Evolutionary conservation across 2,329 filamentous ascomycete species (phyloP), one percentile per base, ranked within the genome.

Genomic region (Epichloe festucae): DNA sequence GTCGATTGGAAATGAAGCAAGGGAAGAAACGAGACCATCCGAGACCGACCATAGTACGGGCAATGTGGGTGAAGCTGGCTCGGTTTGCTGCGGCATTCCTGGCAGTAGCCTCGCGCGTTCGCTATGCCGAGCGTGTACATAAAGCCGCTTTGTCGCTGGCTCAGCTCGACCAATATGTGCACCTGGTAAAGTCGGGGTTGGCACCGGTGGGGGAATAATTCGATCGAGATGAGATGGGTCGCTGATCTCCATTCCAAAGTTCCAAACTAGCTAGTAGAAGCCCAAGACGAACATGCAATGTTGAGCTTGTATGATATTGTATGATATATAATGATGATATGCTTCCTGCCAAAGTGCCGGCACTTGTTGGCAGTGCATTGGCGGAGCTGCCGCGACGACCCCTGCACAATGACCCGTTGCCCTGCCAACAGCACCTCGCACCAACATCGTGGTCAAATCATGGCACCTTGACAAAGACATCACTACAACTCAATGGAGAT

Each of bases 21-120:
- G 34, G 43, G 43, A 38, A 41, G 19, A n/a, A 43, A 43, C 36
- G 43, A 23, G 23, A 36, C 35, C 31, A 43, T 51, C 43, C 46
- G 36, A 51, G 49, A 35, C 42, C 7, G 39, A n/a, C 10, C 15
- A 41, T 17, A 19, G 7, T 41, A 41, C 19, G 41, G 38, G 21
- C 47, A 23, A 21, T 12, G 45, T 41, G 47, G 38, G 39, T 43
- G 39, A 43, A 49, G 40, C 19, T 27, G 57, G 58, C 61, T 69
- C 67, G 67, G 67, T 58, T 70, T 70, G 65, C 54, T 49, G 58
- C 67, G 67, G 67, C 64, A 62, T 59, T 55, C 15, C 12, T 17
- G n/a, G 31, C 31, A 31, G 10, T 43, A 1, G 41, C 19, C 27
- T 3, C 17, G 27, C 17, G 11, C 14, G 27, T 12, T 43, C 5